Evolutionary conservation across 139 green algal genomes (phyloP).

Genomic region (Chlorella ohadii): DNA sequence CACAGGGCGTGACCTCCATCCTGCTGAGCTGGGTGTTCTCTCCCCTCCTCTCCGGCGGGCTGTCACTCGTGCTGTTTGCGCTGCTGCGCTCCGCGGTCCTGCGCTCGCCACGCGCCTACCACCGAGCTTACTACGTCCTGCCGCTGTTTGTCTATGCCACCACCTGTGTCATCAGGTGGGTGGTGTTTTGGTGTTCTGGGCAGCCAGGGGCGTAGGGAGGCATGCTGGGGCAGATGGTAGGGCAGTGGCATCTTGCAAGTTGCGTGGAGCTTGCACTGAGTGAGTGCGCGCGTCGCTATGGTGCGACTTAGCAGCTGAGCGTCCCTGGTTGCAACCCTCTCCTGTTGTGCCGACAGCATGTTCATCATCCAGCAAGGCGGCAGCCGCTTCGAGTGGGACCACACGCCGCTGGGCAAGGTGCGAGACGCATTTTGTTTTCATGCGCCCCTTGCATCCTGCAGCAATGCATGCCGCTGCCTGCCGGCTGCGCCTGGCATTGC

Average conservation of each 20-base stretch:
- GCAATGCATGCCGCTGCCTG: too few relatives aligned
- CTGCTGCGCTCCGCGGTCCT: slow-evolving; percentile 20
- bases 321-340: too few relatives aligned
- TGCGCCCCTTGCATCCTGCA: too few relatives aligned
- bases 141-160: slow-evolving; percentile 45
- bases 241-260: too few relatives aligned
- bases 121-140: slow-evolving; percentile 27
- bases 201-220: background rate
- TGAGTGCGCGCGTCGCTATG: too few relatives aligned
- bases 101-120: slow-evolving; percentile 19
- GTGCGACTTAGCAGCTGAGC: too few relatives aligned
- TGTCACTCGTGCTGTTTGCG: slow-evolving; percentile 13
- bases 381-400: slow-evolving; percentile 6
- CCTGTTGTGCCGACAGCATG: slow-evolving; percentile 25
- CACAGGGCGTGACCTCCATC: slow-evolving; percentile 49
- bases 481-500: too few relatives aligned
- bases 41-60: slow-evolving; percentile 46
- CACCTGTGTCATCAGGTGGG: slow-evolving; percentile 48
- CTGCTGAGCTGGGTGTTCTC: slow-evolving; percentile 64
- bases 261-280: too few relatives aligned
- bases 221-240: too few relatives aligned
- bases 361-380: slow-evolving; percentile 72
- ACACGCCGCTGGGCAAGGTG: slow-evolving; percentile 23
- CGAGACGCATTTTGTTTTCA: too few relatives aligned
- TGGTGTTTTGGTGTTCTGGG: background rate